phyloP scores from a whole-genome alignment of 352 stramenopile species.

The Globisporangium okanoganense region DNA sequence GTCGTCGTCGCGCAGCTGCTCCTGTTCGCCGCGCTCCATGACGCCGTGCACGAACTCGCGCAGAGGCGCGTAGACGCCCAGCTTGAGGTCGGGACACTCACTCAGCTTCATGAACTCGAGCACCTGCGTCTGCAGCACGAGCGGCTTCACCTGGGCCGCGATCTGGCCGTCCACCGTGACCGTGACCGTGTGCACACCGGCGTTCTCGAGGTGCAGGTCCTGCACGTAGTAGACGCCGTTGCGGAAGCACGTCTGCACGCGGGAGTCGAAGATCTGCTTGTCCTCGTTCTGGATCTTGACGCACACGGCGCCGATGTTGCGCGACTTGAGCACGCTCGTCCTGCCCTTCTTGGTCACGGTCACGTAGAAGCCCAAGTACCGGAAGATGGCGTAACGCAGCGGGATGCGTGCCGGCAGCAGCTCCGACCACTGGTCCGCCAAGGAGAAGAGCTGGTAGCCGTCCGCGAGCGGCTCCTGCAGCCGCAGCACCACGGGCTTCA shows the following conservation, averaged over 20 bases:
- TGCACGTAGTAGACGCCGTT: constrained; percentile 84
- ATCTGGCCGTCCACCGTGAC: constrained; percentile 55
- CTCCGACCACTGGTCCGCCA: constrained; percentile 75
- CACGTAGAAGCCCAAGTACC: constrained; percentile 78
- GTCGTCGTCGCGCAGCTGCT: constrained; percentile 52
- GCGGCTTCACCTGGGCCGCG: constrained; percentile 39
- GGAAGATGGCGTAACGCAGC: constrained; percentile 74
- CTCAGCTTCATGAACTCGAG: constrained; percentile 80
- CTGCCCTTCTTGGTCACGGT: constrained; percentile 57
- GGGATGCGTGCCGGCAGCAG: constrained; percentile 55
- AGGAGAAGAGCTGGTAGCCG: constrained; percentile 58
- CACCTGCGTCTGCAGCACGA: constrained; percentile 65
- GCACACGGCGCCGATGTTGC: constrained; percentile 40
- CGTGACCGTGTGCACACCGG: constrained; percentile 57
- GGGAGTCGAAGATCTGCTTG: constrained; percentile 68
- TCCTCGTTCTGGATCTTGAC: constrained; percentile 78
- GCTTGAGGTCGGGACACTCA: constrained; percentile 48
- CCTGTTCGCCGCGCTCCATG: constrained; percentile 32
- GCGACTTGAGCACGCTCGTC: constrained; percentile 53
- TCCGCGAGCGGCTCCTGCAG: constrained; percentile 36
- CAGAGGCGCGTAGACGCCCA: constrained; percentile 53
- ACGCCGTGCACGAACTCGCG: constrained; percentile 51
- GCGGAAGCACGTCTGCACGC: constrained; percentile 49
- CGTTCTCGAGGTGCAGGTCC: constrained; percentile 57
- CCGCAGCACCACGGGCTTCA: constrained; percentile 61